phyloP scores from a whole-genome alignment of 2,329 filamentous ascomycete species.

The Curvularia eragrostidis region DNA sequence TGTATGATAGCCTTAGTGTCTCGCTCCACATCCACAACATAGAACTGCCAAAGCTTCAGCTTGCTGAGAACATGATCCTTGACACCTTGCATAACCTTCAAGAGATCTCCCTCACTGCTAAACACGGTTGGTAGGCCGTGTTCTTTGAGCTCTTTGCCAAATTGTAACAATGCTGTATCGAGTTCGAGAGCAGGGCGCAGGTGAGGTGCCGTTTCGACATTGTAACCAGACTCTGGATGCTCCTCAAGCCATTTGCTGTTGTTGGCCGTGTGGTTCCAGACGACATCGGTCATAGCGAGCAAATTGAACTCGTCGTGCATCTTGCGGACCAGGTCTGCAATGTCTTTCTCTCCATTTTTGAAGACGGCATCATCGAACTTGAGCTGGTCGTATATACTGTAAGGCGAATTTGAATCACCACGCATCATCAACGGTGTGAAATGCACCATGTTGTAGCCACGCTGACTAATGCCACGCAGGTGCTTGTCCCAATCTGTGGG shows the following conservation, averaged over 20 bases:
- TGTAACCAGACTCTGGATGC: constrained; percentile 96
- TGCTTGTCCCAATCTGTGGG: constrained; percentile 90
- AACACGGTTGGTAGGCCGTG: constrained; percentile 79
- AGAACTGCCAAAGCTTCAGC: constrained; percentile 91
- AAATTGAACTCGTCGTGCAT: constrained; percentile 87
- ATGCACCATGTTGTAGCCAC: constrained; percentile 99
- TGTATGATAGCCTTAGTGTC: constrained; percentile 73
- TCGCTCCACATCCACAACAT: constrained; percentile 78
- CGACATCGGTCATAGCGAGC: constrained; percentile 90
- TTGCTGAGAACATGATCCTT: constrained; percentile 79
- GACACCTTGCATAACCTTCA: constrained; percentile 81
- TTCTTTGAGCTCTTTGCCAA: constrained; percentile 66
- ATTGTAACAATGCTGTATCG: constrained; percentile 74
- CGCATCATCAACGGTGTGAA: constrained; percentile 93
- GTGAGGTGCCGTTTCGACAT: constrained; percentile 84
- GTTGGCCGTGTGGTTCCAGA: constrained; percentile 96
- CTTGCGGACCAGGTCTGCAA: constrained; percentile 75
- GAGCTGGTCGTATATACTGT: constrained; percentile 94
- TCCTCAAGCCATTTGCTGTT: constrained; percentile 94
- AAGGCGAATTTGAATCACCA: constrained; percentile 92
- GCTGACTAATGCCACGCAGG: constrained; percentile 81
- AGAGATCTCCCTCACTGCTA: constrained; percentile 72
- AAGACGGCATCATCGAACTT: constrained; percentile 84
- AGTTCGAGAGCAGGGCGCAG: constrained; percentile 72
- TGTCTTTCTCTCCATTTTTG: constrained; percentile 81